These are phyloP conservation scores for Ophiosphaerella korrae DNA, from an alignment of 2,329 filamentous ascomycete genomes.

Conservation along the genomic window DNA sequence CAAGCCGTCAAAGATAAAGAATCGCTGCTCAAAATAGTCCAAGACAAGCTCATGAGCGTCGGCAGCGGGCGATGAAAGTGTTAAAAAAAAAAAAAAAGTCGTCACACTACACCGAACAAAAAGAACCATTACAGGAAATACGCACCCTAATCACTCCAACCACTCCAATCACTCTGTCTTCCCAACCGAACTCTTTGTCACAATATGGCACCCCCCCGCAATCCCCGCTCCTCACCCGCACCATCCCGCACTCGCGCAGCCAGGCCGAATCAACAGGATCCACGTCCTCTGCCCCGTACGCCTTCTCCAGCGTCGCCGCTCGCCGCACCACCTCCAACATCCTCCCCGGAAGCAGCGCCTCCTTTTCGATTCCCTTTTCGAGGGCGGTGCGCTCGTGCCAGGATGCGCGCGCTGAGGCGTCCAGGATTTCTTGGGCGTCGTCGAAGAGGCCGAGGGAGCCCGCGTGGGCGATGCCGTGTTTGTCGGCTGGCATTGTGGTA, in stretches of 20 bases:
- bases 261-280: conserved; percentile 12
- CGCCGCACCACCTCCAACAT: neutral
- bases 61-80: conserved; percentile 19
- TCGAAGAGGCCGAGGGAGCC: conserved; percentile 26
- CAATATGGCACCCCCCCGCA: conserved; percentile 16
- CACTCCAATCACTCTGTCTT: conserved; percentile 2
- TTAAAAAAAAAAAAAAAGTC: no score
- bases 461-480: conserved; percentile 13
- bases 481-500: conserved; percentile 8
- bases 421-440: conserved; percentile 13
- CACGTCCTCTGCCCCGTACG: conserved; percentile 6
- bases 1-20: conserved; percentile 51
- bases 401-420: neutral
- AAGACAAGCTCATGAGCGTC: conserved; percentile 52
- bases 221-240: conserved; percentile 12
- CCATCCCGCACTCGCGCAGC: conserved; percentile 20
- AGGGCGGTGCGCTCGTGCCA: conserved; percentile 3
- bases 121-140: no score
- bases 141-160: neutral
- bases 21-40: conserved; percentile 50
- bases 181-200: conserved; percentile 11
- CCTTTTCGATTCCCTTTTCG: neutral
- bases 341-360: neutral
- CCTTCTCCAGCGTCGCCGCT: conserved; percentile 1
- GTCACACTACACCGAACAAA: no score